Conservation (phyloP, 2,329 filamentous ascomycete genomes). For the Geosmithia putterillii region DNA sequence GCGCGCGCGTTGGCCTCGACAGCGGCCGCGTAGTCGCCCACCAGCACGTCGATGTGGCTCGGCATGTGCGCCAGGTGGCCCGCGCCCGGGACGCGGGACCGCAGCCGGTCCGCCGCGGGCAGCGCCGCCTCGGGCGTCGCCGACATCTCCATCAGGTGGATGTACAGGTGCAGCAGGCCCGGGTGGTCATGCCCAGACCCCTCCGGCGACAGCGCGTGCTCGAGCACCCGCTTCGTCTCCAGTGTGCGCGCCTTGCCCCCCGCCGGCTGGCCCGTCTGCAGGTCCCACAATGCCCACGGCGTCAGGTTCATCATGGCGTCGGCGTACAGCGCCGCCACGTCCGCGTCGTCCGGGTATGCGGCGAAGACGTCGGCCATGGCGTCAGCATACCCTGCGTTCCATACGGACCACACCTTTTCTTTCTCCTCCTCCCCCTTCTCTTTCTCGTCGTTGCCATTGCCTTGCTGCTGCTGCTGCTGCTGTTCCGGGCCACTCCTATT, state of each 20-base stretch:
- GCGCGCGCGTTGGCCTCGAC: slow-evolving; percentile 56
- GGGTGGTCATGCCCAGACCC: slow-evolving; percentile 41
- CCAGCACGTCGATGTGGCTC: slow-evolving; percentile 60
- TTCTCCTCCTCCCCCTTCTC: too few species aligned
- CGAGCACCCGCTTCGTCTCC: slow-evolving; percentile 8
- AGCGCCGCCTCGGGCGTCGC: slow-evolving; percentile 49
- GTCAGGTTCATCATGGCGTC: slow-evolving; percentile 36
- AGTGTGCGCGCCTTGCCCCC: slow-evolving; percentile 7
- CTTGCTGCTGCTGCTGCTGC: too few species aligned
- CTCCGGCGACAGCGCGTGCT: slow-evolving; percentile 5
- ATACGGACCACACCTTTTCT: slow-evolving; percentile 32
- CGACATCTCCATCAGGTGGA: slow-evolving; percentile 72
- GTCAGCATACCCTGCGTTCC: slow-evolving; percentile 21
- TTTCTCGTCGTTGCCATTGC: slow-evolving; percentile 26
- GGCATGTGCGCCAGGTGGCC: slow-evolving; percentile 70
- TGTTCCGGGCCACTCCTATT: too few species aligned
- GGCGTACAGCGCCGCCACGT: slow-evolving; percentile 21
- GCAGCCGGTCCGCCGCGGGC: slow-evolving; percentile 46
- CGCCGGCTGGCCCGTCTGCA: slow-evolving; percentile 7
- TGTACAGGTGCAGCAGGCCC: slow-evolving; percentile 62
- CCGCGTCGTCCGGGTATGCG: slow-evolving; percentile 24
- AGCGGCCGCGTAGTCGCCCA: slow-evolving; percentile 57
- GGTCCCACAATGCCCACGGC: slow-evolving; percentile 33
- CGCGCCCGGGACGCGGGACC: slow-evolving; percentile 53
- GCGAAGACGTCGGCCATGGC: slow-evolving; percentile 24